phyloP scores from a whole-genome alignment of 2,329 filamentous ascomycete genomes.

The Penicillium sumatraense region DNA sequence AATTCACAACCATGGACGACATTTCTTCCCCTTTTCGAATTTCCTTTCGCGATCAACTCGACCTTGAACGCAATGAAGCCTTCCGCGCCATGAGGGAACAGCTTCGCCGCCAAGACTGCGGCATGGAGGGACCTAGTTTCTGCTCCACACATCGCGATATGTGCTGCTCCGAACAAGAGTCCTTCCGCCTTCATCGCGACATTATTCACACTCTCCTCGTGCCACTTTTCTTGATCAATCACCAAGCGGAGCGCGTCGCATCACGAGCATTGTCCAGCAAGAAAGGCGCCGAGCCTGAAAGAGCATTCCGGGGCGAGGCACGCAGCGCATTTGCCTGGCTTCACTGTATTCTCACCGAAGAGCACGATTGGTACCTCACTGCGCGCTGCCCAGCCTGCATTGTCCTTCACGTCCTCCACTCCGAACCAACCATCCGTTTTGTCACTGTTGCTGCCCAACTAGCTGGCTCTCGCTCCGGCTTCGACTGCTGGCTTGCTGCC shows the following conservation, averaged over 20 bases:
- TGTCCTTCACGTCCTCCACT: conserved; percentile 47
- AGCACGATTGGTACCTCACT: conserved; percentile 62
- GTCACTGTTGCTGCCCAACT: conserved; percentile 48
- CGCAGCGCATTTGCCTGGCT: conserved; percentile 63
- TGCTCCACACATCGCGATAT: conserved; percentile 40
- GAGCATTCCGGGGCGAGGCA: conserved; percentile 61
- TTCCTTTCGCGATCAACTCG: conserved; percentile 33
- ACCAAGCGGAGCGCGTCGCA: conserved; percentile 59
- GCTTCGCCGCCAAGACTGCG: conserved; percentile 40
- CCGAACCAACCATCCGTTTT: conserved; percentile 51
- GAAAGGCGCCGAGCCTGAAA: conserved; percentile 58
- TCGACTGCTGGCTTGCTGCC: conserved; percentile 45
- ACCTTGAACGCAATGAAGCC: conserved; percentile 39
- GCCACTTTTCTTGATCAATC: conserved; percentile 61
- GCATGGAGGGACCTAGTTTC: conserved; percentile 43
- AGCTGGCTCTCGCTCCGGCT: conserved; percentile 41
- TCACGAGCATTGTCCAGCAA: conserved; percentile 53
- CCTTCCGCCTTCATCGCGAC: conserved; percentile 59
- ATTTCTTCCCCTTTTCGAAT: conserved; percentile 40
- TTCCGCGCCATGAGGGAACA: conserved; percentile 40
- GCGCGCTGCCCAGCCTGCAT: conserved; percentile 58
- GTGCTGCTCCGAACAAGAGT: conserved; percentile 37
- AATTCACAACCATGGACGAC: conserved; percentile 3
- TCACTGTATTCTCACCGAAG: conserved; percentile 61
- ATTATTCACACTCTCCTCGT: conserved; percentile 63